Base-by-base conservation (phyloP, 257 asterid species). In the Phtheirospermum japonicum region DNA sequence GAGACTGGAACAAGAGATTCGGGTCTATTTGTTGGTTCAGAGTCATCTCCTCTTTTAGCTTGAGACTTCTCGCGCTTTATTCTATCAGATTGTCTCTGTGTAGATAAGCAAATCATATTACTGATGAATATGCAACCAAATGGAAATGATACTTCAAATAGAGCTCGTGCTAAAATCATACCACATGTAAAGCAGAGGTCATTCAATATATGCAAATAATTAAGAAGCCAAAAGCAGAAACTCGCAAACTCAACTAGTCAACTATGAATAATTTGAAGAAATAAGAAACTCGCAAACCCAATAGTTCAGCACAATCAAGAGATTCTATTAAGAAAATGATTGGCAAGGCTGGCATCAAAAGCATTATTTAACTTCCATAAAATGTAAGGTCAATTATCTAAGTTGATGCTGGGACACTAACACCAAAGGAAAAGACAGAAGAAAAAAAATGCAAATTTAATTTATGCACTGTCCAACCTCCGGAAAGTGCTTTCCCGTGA, bases 61-160 rank as follows among this genome's bases (percentile, higher is more conserved):
- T 85, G 95, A 52, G 70, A 78, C 73, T 83, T 91, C 10, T 82
- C 94, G 17, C 95, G 97, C 82, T 82, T 90, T 61, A 83, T 71
- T 80, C 99, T 83, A 68, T 89, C 92, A 65, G 97, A 58, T 85
- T 93, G 97, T 69, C 88, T 87, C 99, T 93, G 86, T 33, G 65
- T 54, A 31, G 33, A 56, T 33, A 12, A 61, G 40, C 60, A 66
- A 57, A 57, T 59, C 62, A 69, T 34, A 59, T 57, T 26, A 50
- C 49, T 14, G 57, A 58, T 31, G 17, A 60, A 53, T 9, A 57
- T 30, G 31, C 59, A 64, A 19, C 58, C 37, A 9, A 45, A 31
- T 3, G 13, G 50, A 71, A 40, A 65, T 50, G 43, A 17, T 59
- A 65, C 56, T 32, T 32, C 43, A 62, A 10, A 62, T 26, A 17